Conservation (phyloP, 352 stramenopile species). For the Pythium coloratum region DNA sequence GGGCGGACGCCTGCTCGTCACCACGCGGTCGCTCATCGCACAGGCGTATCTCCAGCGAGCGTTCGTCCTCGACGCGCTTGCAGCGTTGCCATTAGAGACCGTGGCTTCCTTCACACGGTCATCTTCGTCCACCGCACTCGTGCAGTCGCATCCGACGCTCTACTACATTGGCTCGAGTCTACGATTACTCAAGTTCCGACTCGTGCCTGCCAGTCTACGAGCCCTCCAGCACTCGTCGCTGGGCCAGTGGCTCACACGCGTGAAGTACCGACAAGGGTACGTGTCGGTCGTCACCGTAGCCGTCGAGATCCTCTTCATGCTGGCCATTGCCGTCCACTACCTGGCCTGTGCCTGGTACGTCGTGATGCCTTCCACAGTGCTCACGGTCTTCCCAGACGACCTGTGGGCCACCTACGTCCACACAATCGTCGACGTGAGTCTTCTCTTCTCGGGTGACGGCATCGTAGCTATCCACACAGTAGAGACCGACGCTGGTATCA, state of each 20-base stretch:
- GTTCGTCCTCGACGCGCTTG: slow-evolving; percentile 2
- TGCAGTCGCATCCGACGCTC: not conserved
- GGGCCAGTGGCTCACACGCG: not conserved
- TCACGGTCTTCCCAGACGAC: not conserved
- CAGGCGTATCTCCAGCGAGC: not conserved
- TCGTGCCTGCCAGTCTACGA: not conserved
- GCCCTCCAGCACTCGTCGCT: not conserved
- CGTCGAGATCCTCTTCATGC: not conserved
- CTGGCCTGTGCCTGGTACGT: slow-evolving; percentile 13
- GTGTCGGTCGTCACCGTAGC: not conserved
- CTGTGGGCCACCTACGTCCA: slow-evolving; percentile 5
- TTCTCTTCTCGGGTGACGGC: slow-evolving; percentile 14
- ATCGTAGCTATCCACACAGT: not conserved
- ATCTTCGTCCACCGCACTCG: not conserved
- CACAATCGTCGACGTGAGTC: slow-evolving; percentile 9
- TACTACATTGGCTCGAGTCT: slow-evolving; percentile 10
- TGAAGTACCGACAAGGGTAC: not conserved
- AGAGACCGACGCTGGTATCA: not conserved
- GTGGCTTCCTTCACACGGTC: not conserved
- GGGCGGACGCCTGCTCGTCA: not conserved
- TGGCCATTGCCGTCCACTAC: slow-evolving; percentile 8
- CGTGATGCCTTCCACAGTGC: not conserved
- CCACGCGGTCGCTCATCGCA: not conserved
- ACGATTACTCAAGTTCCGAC: slow-evolving; percentile 12
- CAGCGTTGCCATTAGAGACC: slow-evolving; percentile 11